Conservation (phyloP, 1,284 basidiomycete genomes). For the Leccinum glutinopallens region DNA sequence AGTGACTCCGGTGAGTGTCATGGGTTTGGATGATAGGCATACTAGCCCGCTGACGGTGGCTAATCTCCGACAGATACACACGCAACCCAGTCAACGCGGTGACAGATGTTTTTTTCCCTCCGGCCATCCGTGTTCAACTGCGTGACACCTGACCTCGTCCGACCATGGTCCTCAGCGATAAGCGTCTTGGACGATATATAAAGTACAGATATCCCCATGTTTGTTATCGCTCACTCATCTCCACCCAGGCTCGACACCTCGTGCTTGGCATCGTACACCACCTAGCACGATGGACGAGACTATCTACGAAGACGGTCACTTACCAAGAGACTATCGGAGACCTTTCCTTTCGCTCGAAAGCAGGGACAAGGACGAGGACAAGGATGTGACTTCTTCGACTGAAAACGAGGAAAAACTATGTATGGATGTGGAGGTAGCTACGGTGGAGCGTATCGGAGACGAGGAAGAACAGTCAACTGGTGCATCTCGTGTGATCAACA, state of each 20-base stretch:
- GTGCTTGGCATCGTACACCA: neutral
- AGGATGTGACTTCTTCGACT: neutral
- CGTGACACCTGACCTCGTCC: constrained; percentile 8
- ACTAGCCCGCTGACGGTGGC: neutral
- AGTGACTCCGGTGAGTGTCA: constrained; percentile 10
- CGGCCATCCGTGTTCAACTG: neutral
- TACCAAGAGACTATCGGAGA: neutral
- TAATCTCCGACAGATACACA: constrained; percentile 8
- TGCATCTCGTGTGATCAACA: constrained; percentile 15
- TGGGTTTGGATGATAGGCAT: constrained; percentile 5
- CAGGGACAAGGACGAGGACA: neutral
- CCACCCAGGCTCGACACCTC: neutral
- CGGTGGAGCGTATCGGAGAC: constrained; percentile 10
- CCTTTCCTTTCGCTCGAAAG: neutral
- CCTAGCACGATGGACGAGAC: constrained; percentile 4
- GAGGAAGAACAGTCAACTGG: constrained; percentile 9
- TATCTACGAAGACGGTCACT: neutral
- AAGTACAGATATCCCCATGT: neutral
- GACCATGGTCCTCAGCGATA: constrained; percentile 12
- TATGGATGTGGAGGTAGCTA: constrained; percentile 9
- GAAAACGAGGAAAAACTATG: constrained; percentile 7
- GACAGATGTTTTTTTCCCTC: neutral
- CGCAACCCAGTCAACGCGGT: neutral
- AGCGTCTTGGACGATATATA: constrained; percentile 14
- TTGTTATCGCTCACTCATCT: neutral